Conservation (phyloP, 2,329 filamentous ascomycete species). For the Botrytis fragariae region DNA sequence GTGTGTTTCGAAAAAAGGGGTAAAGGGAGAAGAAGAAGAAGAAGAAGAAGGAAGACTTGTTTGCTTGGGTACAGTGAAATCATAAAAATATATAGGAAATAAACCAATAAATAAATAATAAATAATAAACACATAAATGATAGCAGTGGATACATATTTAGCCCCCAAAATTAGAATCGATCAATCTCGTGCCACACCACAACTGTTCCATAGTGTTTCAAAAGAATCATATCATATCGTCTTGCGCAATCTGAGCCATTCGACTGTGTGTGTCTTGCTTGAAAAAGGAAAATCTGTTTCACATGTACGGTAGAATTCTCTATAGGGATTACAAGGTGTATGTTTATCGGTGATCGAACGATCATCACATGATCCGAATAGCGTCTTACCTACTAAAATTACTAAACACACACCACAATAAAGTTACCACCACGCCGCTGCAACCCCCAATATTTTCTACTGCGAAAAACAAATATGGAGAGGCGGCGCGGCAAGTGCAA, state of each 20-base stretch:
- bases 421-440: neutral
- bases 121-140: neutral
- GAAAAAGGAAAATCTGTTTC: neutral
- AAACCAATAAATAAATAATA: neutral
- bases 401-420: no score
- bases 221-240: neutral
- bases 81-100: neutral
- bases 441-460: neutral
- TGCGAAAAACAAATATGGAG: neutral
- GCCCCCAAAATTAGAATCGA: neutral
- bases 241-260: constrained; percentile 14
- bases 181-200: neutral
- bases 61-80: neutral
- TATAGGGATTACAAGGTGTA: no score
- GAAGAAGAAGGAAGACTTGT: neutral
- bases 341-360: no score
- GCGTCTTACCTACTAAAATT: no score
- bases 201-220: neutral
- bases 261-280: neutral
- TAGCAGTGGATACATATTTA: neutral
- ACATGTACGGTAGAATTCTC: neutral
- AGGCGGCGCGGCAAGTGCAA: neutral
- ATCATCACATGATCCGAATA: no score
- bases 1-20: neutral
- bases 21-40: neutral